Evolutionary conservation across 768 basidiomycete genomes (phyloP), one percentile per base, ranked within the genome.

Genomic region (Suillus subluteus): DNA sequence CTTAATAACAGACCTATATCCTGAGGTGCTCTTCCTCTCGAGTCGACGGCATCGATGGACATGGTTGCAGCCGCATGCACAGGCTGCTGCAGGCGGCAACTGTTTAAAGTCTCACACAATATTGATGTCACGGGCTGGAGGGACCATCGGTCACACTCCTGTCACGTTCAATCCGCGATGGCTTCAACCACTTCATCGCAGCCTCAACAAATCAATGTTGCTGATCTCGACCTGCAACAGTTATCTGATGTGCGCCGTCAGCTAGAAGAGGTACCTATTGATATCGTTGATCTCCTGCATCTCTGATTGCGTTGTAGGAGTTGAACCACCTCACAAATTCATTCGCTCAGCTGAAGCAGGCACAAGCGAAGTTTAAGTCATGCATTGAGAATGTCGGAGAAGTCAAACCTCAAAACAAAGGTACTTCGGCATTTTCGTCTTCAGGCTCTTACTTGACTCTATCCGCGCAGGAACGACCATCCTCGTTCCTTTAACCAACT

Each of bases 401-500:
- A 72, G 79, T 98, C 2, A 93, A 88, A 68, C 85, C 87, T 1
- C 81, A 85, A 63, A 95, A 94, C 75, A 81, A 85, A 70, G 82
- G 90, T 87, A 67, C 43, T 79, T 73, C 7, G 6, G 40, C 58
- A 9, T 52, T 65, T 26, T 26, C 38, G 26, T 23, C 52, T 30
- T 40, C 30, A 26, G 4, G 37, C 38, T 26, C n/a, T 41, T 35
- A 38, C 37, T 46, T 41, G 26, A 64, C n/a, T 21, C 21, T 12
- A n/a, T 21, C 26, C 8, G 48, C 59, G 15, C 70, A 98, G 97
- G 85, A 70, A 96, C 94, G 83, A 88, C 90, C 26, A 87, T 98
- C 68, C 83, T 99, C 16, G 94, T 99, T 12, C 97, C 98, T 7
- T 78, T 99, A 64, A 98, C 96, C 18, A 94, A 92, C 76, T 98